Conservation (phyloP, 2,329 filamentous ascomycete genomes). For the Talaromyces albobiverticillius region DNA sequence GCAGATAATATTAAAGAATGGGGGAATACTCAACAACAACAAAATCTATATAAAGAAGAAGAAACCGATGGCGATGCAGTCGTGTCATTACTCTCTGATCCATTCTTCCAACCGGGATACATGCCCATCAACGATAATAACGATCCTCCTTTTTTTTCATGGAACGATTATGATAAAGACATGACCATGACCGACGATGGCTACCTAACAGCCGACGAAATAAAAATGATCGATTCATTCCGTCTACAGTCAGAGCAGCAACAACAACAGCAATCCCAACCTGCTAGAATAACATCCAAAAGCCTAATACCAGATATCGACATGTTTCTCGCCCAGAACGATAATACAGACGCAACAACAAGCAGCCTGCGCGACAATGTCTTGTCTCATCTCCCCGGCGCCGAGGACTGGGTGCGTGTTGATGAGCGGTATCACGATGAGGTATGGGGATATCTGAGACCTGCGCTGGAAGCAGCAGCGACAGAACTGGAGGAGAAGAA, state of each 20-base stretch:
- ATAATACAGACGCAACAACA: neutral
- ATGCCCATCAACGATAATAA: too few species aligned
- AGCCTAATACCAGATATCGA: conserved; percentile 36
- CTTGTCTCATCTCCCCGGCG: conserved; percentile 28
- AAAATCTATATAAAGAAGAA: too few species aligned
- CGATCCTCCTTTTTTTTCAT: conserved; percentile 19
- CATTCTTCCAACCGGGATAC: conserved; percentile 28
- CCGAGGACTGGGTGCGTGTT: conserved; percentile 31
- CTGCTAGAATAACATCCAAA: conserved; percentile 22
- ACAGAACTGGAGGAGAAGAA: conserved; percentile 51
- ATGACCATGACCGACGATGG: conserved; percentile 16
- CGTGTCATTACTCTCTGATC: too few species aligned
- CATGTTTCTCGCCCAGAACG: conserved; percentile 25
- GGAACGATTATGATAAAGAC: conserved; percentile 19
- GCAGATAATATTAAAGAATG: neutral
- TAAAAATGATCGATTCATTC: conserved; percentile 32
- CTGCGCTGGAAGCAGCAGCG: conserved; percentile 56
- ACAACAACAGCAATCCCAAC: conserved; percentile 7
- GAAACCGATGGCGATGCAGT: too few species aligned
- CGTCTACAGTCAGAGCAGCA: conserved; percentile 18
- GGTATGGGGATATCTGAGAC: conserved; percentile 64
- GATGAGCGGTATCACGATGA: conserved; percentile 51
- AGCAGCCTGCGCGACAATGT: conserved; percentile 28
- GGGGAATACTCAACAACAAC: too few species aligned
- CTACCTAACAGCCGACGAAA: conserved; percentile 25